phyloP scores from a whole-genome alignment of 768 basidiomycete species.

The Dentipellis fragilis region DNA sequence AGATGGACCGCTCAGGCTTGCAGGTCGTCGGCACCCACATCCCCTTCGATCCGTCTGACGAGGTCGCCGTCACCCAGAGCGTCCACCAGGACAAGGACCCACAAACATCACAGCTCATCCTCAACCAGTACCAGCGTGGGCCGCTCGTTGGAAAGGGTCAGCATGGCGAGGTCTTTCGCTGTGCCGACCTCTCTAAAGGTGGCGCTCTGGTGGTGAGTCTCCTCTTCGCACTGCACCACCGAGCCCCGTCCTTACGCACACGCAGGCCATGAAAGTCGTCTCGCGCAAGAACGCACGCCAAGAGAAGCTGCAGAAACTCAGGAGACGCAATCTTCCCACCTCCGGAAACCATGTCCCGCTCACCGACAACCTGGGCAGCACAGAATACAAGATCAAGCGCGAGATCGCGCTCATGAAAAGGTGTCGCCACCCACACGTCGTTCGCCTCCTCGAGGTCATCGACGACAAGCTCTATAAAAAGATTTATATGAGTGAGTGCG shows the following conservation, averaged over 20 bases:
- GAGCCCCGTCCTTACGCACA: neutral
- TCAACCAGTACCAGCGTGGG: slow-evolving; percentile 83
- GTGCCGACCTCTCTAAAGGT: slow-evolving; percentile 36
- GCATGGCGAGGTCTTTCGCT: slow-evolving; percentile 83
- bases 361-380: slow-evolving; percentile 58
- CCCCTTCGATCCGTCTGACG: slow-evolving; percentile 12
- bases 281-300: slow-evolving; percentile 62
- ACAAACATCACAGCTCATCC: slow-evolving; percentile 30
- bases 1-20: slow-evolving; percentile 11
- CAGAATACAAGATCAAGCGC: slow-evolving; percentile 76
- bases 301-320: slow-evolving; percentile 43
- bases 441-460: slow-evolving; percentile 86
- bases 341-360: slow-evolving; percentile 42
- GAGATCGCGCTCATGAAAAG: slow-evolving; percentile 99
- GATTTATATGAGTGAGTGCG: slow-evolving; percentile 83
- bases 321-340: slow-evolving; percentile 31
- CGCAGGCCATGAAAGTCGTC: slow-evolving; percentile 73
- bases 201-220: slow-evolving; percentile 33
- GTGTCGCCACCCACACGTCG: slow-evolving; percentile 81
- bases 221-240: slow-evolving; percentile 19
- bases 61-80: slow-evolving; percentile 13
- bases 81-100: slow-evolving; percentile 25
- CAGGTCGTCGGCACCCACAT: slow-evolving; percentile 6
- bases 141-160: slow-evolving; percentile 77
- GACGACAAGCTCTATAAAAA: slow-evolving; percentile 82